A percentile compares a stretch with the other conserved stretches of the same genome.
Evolutionary conservation across 495 filamentous ascomycete species (phyloP).

Genomic region (Stereocaulon alpinum): DNA sequence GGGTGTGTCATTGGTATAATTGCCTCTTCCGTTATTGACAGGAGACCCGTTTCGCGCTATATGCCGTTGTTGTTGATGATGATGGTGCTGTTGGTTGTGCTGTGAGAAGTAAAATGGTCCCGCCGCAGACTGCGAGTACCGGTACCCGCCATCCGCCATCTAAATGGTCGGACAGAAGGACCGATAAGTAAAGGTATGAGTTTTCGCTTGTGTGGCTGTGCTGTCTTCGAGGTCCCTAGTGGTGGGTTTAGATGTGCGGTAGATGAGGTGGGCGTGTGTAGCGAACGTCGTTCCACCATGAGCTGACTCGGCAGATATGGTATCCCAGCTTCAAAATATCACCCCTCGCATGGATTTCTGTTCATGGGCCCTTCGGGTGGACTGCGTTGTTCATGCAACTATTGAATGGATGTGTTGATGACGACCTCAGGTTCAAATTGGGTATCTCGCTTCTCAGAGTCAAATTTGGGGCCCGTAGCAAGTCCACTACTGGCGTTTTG

Average conservation of each 20-base stretch:
- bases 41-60: slow-evolving; percentile 48
- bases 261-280: slow-evolving; percentile 5
- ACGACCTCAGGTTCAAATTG: not conserved
- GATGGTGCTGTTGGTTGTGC: slow-evolving; percentile 41
- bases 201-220: not conserved
- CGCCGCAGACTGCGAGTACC: slow-evolving; percentile 57
- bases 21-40: slow-evolving; percentile 34
- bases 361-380: not conserved
- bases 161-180: slow-evolving; percentile 44
- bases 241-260: slow-evolving; percentile 1
- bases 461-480: not conserved
- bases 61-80: slow-evolving; percentile 37
- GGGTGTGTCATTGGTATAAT: slow-evolving; percentile 47
- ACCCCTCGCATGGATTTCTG: too few relatives aligned
- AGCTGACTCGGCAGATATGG: not conserved
- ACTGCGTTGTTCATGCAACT: not conserved
- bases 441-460: not conserved
- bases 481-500: not conserved
- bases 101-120: slow-evolving; percentile 52
- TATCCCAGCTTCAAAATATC: too few relatives aligned
- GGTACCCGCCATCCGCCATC: slow-evolving; percentile 80
- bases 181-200: slow-evolving; percentile 9
- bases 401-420: not conserved
- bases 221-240: not conserved
- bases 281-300: slow-evolving; percentile 14